These are phyloP conservation scores for Solanum hybrid DNA, from an alignment of 305 asterid genomes.

Conservation along the genomic window DNA sequence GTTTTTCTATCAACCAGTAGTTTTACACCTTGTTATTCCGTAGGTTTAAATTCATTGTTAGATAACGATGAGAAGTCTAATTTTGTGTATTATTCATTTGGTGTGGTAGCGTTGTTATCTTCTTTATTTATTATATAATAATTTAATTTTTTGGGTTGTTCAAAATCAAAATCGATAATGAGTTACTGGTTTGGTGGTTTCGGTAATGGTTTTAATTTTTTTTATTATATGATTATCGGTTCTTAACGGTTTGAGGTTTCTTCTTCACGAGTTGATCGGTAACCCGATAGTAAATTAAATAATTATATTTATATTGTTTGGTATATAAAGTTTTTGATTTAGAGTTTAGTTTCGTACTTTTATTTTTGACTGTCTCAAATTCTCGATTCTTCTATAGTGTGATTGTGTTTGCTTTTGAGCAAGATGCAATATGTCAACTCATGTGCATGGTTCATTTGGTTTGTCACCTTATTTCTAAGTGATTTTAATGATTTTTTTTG, in stretches of 20 bases:
- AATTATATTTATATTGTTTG: too few relatives aligned
- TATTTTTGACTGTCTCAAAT: neutral
- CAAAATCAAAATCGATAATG: too few relatives aligned
- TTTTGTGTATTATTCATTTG: neutral
- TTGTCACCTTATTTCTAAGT: neutral
- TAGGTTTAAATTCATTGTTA: neutral
- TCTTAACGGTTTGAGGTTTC: too few relatives aligned
- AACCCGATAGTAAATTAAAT: neutral
- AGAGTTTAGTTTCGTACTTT: neutral
- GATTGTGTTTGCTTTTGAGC: neutral
- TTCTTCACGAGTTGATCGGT: neutral
- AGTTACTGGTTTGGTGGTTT: neutral
- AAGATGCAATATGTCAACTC: neutral
- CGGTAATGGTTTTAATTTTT: too few relatives aligned
- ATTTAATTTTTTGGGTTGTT: too few relatives aligned
- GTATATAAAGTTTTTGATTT: neutral
- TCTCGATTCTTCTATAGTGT: neutral
- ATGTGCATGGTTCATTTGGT: neutral
- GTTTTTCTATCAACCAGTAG: constrained; percentile 20
- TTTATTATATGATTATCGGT: too few relatives aligned
- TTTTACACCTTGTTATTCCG: neutral
- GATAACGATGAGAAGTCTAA: neutral
- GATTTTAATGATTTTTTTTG: too few relatives aligned
- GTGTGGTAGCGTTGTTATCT: neutral
- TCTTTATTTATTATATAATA: neutral